Evolutionary conservation across 768 basidiomycete species (phyloP).

Genomic region (Rhizopogon rudus): DNA sequence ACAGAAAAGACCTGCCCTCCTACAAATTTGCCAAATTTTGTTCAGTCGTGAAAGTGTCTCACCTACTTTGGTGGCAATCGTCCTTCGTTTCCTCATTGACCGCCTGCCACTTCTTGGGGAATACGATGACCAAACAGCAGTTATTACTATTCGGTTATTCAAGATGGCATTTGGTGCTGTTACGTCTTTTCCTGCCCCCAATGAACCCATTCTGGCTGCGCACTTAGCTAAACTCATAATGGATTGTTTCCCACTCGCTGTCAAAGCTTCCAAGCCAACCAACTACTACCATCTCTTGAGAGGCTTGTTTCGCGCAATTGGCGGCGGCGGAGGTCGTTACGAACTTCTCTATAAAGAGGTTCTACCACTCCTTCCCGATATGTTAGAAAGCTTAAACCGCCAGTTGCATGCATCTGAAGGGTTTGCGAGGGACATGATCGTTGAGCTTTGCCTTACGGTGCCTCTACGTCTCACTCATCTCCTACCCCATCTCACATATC

Average conservation of each 20-base stretch:
- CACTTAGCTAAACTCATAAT: conserved; percentile 92
- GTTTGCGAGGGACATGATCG: conserved; percentile 85
- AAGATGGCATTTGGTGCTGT: conserved; percentile 95
- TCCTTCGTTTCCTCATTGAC: conserved; percentile 81
- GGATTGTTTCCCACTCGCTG: conserved; percentile 93
- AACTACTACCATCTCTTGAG: conserved; percentile 92
- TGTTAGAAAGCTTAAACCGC: conserved; percentile 91
- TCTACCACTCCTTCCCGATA: conserved; percentile 90
- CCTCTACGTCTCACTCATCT: conserved; percentile 94
- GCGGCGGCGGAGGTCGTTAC: conserved; percentile 88
- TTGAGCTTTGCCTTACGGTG: conserved; percentile 95
- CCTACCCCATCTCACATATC: conserved; percentile 87
- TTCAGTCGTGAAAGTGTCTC: conserved; percentile 75
- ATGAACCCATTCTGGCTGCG: conserved; percentile 91
- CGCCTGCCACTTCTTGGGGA: conserved; percentile 82
- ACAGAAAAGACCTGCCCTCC: conserved; percentile 69
- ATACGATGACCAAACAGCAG: conserved; percentile 74
- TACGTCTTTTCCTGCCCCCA: conserved; percentile 59
- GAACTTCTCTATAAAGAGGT: conserved; percentile 96
- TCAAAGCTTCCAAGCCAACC: conserved; percentile 84
- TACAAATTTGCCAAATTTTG: conserved; percentile 81
- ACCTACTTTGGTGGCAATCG: conserved; percentile 80
- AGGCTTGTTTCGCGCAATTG: conserved; percentile 89
- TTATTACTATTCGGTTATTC: conserved; percentile 85
- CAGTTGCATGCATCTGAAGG: conserved; percentile 85